phyloP scores from a whole-genome alignment of 2,329 filamentous ascomycete species.

The Fusarium citri region DNA sequence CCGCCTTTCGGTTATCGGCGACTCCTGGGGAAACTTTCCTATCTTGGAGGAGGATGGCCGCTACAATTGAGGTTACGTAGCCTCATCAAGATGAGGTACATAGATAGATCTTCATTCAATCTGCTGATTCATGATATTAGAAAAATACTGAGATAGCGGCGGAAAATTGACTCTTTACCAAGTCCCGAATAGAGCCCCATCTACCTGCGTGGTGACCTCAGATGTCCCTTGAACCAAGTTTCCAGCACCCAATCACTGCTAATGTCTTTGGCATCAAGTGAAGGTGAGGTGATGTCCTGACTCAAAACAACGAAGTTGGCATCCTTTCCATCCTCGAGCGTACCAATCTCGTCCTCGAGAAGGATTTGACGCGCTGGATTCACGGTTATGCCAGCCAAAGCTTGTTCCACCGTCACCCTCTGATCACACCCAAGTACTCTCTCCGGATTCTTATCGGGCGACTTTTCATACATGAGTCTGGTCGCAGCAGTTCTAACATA shows the following conservation, averaged over 20 bases:
- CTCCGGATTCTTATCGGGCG: neutral
- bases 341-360: neutral
- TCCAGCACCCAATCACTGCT: neutral
- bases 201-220: neutral
- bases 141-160: neutral
- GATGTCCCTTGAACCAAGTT: neutral
- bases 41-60: neutral
- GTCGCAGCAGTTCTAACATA: neutral
- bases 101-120: neutral
- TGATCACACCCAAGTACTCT: neutral
- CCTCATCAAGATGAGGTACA: neutral
- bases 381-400: neutral
- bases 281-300: neutral
- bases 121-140: too few species aligned
- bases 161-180: accelerated
- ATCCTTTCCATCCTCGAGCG: neutral
- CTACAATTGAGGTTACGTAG: neutral
- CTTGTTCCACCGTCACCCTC: neutral
- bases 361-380: neutral
- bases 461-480: neutral
- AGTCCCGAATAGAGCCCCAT: neutral
- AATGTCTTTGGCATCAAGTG: neutral
- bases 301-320: neutral
- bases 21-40: constrained; percentile 31
- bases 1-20: constrained; percentile 19